phyloP scores from a whole-genome alignment of 164 flowering plant genomes.

The Aristolochia fimbriata region DNA sequence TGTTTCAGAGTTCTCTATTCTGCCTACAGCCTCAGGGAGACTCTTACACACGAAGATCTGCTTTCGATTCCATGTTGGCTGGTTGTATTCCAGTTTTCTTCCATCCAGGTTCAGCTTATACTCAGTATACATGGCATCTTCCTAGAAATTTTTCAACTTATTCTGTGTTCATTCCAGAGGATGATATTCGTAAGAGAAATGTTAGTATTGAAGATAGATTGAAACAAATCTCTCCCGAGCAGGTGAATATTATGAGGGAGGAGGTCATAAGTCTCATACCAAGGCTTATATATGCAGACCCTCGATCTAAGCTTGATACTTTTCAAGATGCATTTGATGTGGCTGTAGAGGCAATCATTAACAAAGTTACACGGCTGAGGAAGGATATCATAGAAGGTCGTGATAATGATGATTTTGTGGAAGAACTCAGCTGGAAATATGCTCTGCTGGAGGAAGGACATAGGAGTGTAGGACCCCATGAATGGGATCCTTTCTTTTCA shows the following conservation, averaged over 20 bases:
- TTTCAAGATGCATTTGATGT: constrained; percentile 87
- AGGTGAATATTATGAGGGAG: constrained; percentile 78
- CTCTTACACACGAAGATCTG: constrained; percentile 80
- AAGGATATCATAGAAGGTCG: constrained; percentile 60
- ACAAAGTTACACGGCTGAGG: constrained; percentile 73
- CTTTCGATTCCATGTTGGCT: constrained; percentile 85
- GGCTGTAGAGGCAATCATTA: constrained; percentile 68
- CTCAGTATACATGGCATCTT: constrained; percentile 93
- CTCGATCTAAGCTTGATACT: constrained; percentile 78
- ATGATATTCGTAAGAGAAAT: constrained; percentile 60
- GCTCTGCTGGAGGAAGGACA: constrained; percentile 77
- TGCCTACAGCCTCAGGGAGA: constrained; percentile 96
- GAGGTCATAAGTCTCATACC: constrained; percentile 78
- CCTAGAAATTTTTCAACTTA: constrained; percentile 67
- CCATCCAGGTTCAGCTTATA: constrained; percentile 87
- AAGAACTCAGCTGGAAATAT: constrained; percentile 91
- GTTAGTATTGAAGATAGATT: constrained; percentile 69
- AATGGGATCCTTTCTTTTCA: constrained; percentile 94
- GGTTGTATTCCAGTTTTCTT: constrained; percentile 97
- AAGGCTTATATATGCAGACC: constrained; percentile 75
- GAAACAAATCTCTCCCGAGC: constrained; percentile 46
- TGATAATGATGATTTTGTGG: constrained; percentile 50
- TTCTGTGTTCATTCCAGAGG: constrained; percentile 88
- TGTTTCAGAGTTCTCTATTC: constrained; percentile 85
- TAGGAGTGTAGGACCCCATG: constrained; percentile 62